These are phyloP conservation scores for Aureobasidium sp. DNA, from an alignment of 2,329 filamentous ascomycete species.

Conservation along the genomic window DNA sequence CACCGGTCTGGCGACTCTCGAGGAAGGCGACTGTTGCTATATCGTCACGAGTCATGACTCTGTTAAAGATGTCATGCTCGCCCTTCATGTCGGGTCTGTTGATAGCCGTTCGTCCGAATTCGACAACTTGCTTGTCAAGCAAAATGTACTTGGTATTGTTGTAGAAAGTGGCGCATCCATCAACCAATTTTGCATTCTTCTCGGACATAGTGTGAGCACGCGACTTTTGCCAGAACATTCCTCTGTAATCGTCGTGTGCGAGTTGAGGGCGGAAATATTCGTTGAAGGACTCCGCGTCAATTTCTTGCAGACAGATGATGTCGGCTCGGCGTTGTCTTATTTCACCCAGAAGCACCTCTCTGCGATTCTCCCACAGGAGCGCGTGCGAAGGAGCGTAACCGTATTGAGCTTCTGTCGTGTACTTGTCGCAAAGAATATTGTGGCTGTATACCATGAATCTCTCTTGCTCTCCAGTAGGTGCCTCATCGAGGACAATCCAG, in stretches of 20 bases:
- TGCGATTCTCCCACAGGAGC: slow-evolving; percentile 80
- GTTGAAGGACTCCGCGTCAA: slow-evolving; percentile 86
- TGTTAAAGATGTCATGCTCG: slow-evolving; percentile 95
- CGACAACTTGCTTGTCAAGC: slow-evolving; percentile 88
- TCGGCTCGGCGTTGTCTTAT: slow-evolving; percentile 74
- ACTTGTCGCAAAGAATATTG: slow-evolving; percentile 94
- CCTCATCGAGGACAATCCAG: slow-evolving; percentile 65
- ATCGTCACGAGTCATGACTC: slow-evolving; percentile 96
- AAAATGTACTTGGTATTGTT: slow-evolving; percentile 83
- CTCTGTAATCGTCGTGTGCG: slow-evolving; percentile 83
- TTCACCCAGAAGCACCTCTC: slow-evolving; percentile 75
- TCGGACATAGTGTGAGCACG: slow-evolving; percentile 88
- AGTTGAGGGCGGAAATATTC: slow-evolving; percentile 85
- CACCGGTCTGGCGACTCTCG: slow-evolving; percentile 85
- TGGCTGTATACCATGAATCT: slow-evolving; percentile 82
- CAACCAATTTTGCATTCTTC: slow-evolving; percentile 80
- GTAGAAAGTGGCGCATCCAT: slow-evolving; percentile 95
- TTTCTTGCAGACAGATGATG: slow-evolving; percentile 87
- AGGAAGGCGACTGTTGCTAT: slow-evolving; percentile 89
- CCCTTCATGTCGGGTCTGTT: slow-evolving; percentile 95
- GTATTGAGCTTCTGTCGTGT: slow-evolving; percentile 76
- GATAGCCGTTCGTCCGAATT: slow-evolving; percentile 87
- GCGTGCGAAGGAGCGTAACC: slow-evolving; percentile 82
- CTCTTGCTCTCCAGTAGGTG: slow-evolving; percentile 40
- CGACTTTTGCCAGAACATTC: slow-evolving; percentile 85